Evolutionary conservation across 2,329 filamentous ascomycete species (phyloP).

Genomic region (Ceratocystis diversiconidia): DNA sequence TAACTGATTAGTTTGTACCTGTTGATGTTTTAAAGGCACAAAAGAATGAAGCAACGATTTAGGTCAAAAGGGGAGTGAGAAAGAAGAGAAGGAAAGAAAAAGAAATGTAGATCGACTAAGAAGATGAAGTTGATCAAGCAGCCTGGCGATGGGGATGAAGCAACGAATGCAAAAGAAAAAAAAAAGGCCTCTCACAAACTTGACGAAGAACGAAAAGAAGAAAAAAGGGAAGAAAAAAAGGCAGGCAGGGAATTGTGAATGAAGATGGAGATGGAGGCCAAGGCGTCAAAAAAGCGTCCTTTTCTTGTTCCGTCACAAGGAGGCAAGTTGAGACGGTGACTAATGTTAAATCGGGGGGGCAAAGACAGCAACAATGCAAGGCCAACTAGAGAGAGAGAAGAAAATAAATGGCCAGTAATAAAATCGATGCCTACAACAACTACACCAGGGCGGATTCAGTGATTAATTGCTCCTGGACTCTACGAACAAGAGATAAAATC

Average conservation of each 20-base stretch:
- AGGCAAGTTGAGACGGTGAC: constrained; percentile 9
- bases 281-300: neutral
- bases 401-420: too few relatives aligned
- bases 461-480: too few relatives aligned
- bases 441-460: too few relatives aligned
- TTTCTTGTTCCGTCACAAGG: constrained; percentile 3
- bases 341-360: neutral
- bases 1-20: neutral
- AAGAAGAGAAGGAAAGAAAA: neutral
- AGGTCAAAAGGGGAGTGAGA: neutral
- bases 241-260: neutral
- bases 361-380: neutral
- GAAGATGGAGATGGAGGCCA: constrained; percentile 5
- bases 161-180: neutral
- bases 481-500: too few relatives aligned
- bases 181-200: neutral
- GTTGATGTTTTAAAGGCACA: constrained; percentile 1
- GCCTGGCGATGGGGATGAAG: constrained; percentile 2
- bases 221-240: neutral
- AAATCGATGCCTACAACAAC: too few relatives aligned
- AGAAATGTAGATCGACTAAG: constrained; percentile 6
- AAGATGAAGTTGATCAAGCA: constrained; percentile 2
- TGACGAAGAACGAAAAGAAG: neutral
- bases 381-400: neutral
- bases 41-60: constrained; percentile 4